Evolutionary conservation across 805 yeast species (phyloP), one percentile per base, ranked within the genome.

Genomic region (Lachancea fermentati): DNA sequence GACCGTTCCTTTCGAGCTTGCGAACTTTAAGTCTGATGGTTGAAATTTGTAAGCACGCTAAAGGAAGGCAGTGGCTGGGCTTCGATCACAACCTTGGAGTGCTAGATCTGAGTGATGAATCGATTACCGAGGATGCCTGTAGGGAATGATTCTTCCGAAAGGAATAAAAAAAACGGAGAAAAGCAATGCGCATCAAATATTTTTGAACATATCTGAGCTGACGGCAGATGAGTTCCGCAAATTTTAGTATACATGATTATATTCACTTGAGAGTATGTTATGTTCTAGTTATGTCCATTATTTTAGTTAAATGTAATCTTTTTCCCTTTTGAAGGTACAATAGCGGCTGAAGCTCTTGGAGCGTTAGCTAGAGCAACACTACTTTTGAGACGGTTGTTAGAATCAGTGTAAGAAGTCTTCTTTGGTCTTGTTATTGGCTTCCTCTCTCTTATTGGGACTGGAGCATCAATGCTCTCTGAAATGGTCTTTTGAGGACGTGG

Each of bases 251-350:
- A 29, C n/a, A 29, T 12, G 31, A 29, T 12, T 12, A 11, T 29
- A n/a, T 29, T 29, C 11, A 22, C 7, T 22, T 7, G 26, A 22
- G 9, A 11, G 9, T 11, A 7, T 7, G 26, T 22, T 7, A 22
- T 22, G 11, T 7, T 7, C 26, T 22, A 11, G 26, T 7, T 11
- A 22, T 7, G 26, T 22, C 7, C 26, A 22, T 22, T 22, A 11
- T 22, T 7, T 22, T 22, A 22, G 11, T 11, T 11, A 33, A 43
- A 43, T 11, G 46, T 43, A 11, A 33, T 43, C 60, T 88, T 91
- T 65, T 85, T 89, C 60, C 97, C 97, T n/a, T 80, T 71, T 1
- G 96, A 83, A 36, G 85, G 78, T 19, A 88, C 95, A 57, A 91
- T 85, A 4, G 94, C 89, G 14, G 87, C 86, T 54, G 85, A 81